Percentiles rank a stretch among this genome's conserved stretches.
Evolutionary conservation across 2,329 filamentous ascomycete species (phyloP).

Genomic region (Zopfia rhizophila): DNA sequence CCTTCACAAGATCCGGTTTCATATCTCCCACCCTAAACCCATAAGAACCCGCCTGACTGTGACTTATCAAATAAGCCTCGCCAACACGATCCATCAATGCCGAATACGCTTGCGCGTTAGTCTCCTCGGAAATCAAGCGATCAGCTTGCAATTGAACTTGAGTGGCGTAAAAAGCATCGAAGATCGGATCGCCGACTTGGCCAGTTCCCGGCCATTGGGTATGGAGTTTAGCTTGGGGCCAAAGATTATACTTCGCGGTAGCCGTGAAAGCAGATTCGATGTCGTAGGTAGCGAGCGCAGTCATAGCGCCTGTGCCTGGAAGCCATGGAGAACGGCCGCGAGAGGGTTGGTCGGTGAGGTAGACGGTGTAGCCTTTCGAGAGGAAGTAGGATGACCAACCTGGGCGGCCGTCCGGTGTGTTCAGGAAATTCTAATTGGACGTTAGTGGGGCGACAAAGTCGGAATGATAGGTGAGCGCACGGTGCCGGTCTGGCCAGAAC

Average conservation of each 20-base stretch:
- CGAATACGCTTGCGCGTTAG: slow-evolving; percentile 51
- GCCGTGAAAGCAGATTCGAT: slow-evolving; percentile 48
- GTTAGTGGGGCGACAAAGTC: slow-evolving; percentile 2
- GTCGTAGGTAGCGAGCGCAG: slow-evolving; percentile 15
- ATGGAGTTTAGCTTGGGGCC: slow-evolving; percentile 56
- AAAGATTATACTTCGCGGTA: slow-evolving; percentile 47
- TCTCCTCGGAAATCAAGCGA: slow-evolving; percentile 38
- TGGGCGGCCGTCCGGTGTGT: slow-evolving; percentile 60
- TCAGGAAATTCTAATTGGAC: slow-evolving; percentile 39
- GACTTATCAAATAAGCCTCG: slow-evolving; percentile 58
- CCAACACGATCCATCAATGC: slow-evolving; percentile 58
- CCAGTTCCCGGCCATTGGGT: slow-evolving; percentile 56
- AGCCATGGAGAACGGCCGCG: slow-evolving; percentile 59
- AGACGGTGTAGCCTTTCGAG: slow-evolving; percentile 58
- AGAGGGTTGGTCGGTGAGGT: slow-evolving; percentile 59
- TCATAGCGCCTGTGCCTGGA: slow-evolving; percentile 41
- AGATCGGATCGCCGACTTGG: slow-evolving; percentile 56
- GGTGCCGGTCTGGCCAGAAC: slow-evolving; percentile 39
- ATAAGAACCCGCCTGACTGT: slow-evolving; percentile 61
- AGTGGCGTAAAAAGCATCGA: slow-evolving; percentile 61
- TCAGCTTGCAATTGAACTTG: slow-evolving; percentile 53
- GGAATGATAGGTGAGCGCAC: slow-evolving; percentile 5
- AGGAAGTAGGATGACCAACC: slow-evolving; percentile 63
- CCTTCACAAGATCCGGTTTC: slow-evolving; percentile 59
- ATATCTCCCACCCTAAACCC: slow-evolving; percentile 62